Evolutionary conservation across 2,329 filamentous ascomycete genomes (phyloP), one percentile per base, ranked within the genome.

Genomic region (Torrubiellomyces zombiae): DNA sequence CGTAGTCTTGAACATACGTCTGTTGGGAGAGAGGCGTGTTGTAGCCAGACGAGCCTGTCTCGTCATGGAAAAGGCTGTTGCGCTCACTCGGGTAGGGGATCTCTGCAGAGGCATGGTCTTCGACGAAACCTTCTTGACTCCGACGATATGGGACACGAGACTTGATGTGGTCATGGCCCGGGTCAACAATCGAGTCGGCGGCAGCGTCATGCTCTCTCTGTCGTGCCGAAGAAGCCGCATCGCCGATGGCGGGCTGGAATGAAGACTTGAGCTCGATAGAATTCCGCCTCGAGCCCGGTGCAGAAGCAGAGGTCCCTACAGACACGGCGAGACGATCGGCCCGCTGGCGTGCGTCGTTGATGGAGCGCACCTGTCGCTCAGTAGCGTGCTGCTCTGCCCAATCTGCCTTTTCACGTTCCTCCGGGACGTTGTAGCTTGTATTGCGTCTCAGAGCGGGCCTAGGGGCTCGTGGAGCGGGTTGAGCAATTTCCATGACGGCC

Each of bases 1-100:
- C 65, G 40, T 79, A 80, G 28, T 56, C 52, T 22, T 53, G 45
- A 9, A 39, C 41, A 28, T 67, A 62, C 21, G 67, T 63, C 13
- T 63, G 56, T 21, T 67, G 57, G 11, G 42, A 33, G 7, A 48
- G 35, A 1, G 53, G 52, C 3, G 52, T 56, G 5, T 40, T 42
- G 7, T 47, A 50, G 21, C 53, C 50, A 18, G 53, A 55, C 10
- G 38, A 33, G 7, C 25, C 30, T 11, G 36, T 30, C 14, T 35
- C 39, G 7, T 39, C 37, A 12, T 44, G 39, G 32, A 47, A 50
- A 9, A 53, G 29, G 28, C 49, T 42, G 14, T 28, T 38, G 28
- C 18, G 20, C 24, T 54, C 47, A 25, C 50, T 47, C 26, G 37
- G 38, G 9, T 51, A 47, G 1, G 53, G 40, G 17, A 40, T 43